Percentiles rank a stretch among this genome's conserved stretches.
These are phyloP conservation scores for Exophiala sp. DNA, from an alignment of 2,329 filamentous ascomycete genomes.

Conservation along the genomic window DNA sequence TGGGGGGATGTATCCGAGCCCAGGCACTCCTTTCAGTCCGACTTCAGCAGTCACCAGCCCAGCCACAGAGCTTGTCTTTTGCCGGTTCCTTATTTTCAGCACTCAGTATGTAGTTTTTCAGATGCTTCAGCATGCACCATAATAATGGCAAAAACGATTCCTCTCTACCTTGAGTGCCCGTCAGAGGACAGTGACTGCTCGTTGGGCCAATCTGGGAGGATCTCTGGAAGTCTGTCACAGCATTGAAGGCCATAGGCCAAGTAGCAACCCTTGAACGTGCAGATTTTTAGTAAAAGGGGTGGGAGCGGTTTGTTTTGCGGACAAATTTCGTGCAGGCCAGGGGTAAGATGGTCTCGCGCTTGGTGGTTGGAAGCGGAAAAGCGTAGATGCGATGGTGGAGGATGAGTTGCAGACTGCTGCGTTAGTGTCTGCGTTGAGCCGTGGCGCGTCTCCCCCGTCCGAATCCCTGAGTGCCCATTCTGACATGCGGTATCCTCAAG, in stretches of 20 bases:
- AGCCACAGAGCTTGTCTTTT: conserved; percentile 9
- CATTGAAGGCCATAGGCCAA: background rate
- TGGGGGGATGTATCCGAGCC: background rate
- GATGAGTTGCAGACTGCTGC: background rate
- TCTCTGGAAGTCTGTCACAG: background rate
- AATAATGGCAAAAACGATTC: conserved; percentile 7
- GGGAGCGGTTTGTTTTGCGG: conserved; percentile 7
- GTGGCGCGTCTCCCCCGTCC: conserved; percentile 1
- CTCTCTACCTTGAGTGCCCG: background rate
- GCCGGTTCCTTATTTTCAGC: background rate
- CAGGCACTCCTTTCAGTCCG: conserved; percentile 5
- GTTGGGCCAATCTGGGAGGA: background rate
- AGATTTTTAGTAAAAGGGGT: conserved; percentile 12
- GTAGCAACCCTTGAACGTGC: conserved; percentile 4
- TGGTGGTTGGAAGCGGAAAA: conserved; percentile 13
- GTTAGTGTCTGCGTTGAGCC: background rate
- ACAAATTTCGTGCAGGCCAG: conserved; percentile 18
- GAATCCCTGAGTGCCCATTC: conserved; percentile 10
- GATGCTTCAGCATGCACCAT: background rate
- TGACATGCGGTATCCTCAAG: conserved; percentile 1
- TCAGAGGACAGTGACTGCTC: background rate
- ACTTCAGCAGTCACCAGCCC: conserved; percentile 6
- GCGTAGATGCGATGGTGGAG: conserved; percentile 5
- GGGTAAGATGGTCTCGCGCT: conserved; percentile 8
- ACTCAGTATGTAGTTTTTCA: conserved; percentile 1